Conservation (phyloP, 2,329 filamentous ascomycete species). For the Pseudocercospora eumusae region DNA sequence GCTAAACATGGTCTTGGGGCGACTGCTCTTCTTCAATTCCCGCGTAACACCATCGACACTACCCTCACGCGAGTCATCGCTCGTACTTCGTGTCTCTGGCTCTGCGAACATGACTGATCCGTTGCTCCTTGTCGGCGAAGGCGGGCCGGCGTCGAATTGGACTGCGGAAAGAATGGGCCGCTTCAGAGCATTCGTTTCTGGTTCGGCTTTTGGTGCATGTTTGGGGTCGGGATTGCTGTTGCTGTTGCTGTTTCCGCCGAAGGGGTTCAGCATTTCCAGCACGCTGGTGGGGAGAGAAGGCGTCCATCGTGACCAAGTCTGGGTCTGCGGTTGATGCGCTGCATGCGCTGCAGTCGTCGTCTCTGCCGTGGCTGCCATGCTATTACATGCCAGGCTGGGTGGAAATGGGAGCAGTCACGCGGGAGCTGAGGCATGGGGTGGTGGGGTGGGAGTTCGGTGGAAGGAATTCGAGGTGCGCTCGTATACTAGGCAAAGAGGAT, state of each 20-base stretch:
- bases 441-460: background rate
- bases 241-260: constrained; percentile 27
- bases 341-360: constrained; percentile 16
- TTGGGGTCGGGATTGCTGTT: constrained; percentile 15
- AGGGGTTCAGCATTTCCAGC: constrained; percentile 36
- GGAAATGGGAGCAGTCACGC: background rate
- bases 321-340: constrained; percentile 18
- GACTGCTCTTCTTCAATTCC: constrained; percentile 29
- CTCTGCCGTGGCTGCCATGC: constrained; percentile 29
- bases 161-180: constrained; percentile 29
- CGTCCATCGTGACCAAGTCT: constrained; percentile 34
- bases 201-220: constrained; percentile 13
- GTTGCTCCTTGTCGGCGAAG: constrained; percentile 34
- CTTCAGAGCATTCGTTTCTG: constrained; percentile 10
- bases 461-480: background rate
- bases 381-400: constrained; percentile 15
- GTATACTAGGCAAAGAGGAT: background rate
- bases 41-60: constrained; percentile 35
- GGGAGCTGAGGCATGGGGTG: constrained; percentile 9
- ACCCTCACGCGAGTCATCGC: constrained; percentile 37
- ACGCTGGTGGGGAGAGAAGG: constrained; percentile 35
- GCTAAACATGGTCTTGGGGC: constrained; percentile 64
- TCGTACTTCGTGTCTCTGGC: constrained; percentile 35
- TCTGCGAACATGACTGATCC: constrained; percentile 40
- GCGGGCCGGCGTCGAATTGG: constrained; percentile 22